Percentiles rank a stretch among this genome's conserved stretches.
Conservation (phyloP, 768 basidiomycete genomes). For the Lentinus tigrinus region DNA sequence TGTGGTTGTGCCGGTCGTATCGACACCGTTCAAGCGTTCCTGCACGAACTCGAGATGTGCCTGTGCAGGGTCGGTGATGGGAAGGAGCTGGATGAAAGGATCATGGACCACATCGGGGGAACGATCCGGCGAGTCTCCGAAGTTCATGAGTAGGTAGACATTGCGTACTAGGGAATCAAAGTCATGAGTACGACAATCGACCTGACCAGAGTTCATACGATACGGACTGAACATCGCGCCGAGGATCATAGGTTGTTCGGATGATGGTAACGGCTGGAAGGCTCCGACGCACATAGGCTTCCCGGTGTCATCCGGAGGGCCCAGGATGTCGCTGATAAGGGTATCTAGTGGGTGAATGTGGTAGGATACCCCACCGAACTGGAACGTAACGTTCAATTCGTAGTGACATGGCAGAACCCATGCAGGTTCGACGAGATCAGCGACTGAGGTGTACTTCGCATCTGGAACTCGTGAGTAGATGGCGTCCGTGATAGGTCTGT, state of each 20-base stretch:
- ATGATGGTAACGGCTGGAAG: slow-evolving; percentile 27
- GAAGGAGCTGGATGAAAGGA: slow-evolving; percentile 34
- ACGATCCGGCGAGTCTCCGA: slow-evolving; percentile 25
- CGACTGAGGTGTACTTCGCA: slow-evolving; percentile 23
- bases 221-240: slow-evolving; percentile 36
- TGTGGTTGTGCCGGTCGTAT: slow-evolving; percentile 27
- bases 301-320: slow-evolving; percentile 21
- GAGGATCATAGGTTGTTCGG: slow-evolving; percentile 17
- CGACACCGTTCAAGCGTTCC: slow-evolving; percentile 28
- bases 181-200: too few relatives aligned
- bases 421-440: slow-evolving; percentile 15
- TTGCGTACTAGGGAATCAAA: slow-evolving; percentile 31
- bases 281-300: slow-evolving; percentile 29
- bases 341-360: slow-evolving; percentile 38
- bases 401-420: slow-evolving; percentile 35
- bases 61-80: slow-evolving; percentile 21
- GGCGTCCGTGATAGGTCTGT: slow-evolving; percentile 26
- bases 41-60: slow-evolving; percentile 34
- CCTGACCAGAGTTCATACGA: background rate
- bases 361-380: slow-evolving; percentile 30
- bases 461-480: slow-evolving; percentile 35
- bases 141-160: slow-evolving; percentile 35
- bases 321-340: slow-evolving; percentile 18
- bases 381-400: slow-evolving; percentile 35
- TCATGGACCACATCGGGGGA: too few relatives aligned